Percentiles rank a stretch among this genome's conserved stretches.
Evolutionary conservation across 2,329 filamentous ascomycete genomes (phyloP).

Genomic region (Epichloe baconii): DNA sequence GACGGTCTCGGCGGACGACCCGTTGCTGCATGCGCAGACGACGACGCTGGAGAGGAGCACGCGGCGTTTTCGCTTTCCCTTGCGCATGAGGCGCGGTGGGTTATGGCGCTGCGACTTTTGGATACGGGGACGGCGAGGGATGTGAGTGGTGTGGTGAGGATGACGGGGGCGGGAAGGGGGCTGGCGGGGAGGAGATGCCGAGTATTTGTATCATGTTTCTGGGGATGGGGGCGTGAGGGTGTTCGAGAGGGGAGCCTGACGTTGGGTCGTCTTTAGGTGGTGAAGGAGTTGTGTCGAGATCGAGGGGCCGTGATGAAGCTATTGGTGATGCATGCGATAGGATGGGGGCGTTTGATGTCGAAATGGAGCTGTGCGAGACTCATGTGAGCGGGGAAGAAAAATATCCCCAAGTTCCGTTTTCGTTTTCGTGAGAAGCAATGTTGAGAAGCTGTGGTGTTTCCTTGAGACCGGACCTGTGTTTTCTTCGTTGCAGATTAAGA

Average conservation of each 20-base stretch:
- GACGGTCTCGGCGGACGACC: conserved; percentile 57
- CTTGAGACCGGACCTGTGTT: too few species aligned
- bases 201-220: conserved; percentile 70
- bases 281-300: background rate
- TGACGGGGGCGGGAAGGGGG: conserved; percentile 45
- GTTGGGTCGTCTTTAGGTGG: background rate
- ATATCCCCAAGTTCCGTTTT: too few species aligned
- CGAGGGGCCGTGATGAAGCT: too few species aligned
- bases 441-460: too few species aligned
- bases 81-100: conserved; percentile 61
- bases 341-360: too few species aligned
- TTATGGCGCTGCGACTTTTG: conserved; percentile 60
- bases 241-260: conserved; percentile 58
- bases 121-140: conserved; percentile 85
- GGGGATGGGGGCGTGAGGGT: conserved; percentile 69
- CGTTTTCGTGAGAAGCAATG: too few species aligned
- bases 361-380: too few species aligned
- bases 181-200: conserved; percentile 34
- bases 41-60: conserved; percentile 59
- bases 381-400: too few species aligned
- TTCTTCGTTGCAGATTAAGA: too few species aligned
- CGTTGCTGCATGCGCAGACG: conserved; percentile 47
- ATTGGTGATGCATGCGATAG: too few species aligned
- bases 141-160: conserved; percentile 74
- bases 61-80: conserved; percentile 56